phyloP scores from a whole-genome alignment of 371 early-diverging fungal genomes.

The Capillidium rhysosporum region DNA sequence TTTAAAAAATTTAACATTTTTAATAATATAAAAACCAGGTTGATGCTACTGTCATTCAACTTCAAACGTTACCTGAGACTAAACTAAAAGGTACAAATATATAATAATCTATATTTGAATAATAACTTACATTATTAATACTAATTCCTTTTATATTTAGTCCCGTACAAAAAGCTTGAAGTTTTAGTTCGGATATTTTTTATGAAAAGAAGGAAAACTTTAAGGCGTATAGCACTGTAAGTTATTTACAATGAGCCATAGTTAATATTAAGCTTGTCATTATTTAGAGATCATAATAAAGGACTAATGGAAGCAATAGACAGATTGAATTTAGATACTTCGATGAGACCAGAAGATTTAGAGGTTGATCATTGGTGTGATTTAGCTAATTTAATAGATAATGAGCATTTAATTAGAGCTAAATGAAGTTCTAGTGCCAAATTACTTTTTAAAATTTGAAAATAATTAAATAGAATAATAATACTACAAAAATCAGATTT shows the following conservation, averaged over 20 bases:
- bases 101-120: slow-evolving; percentile 1
- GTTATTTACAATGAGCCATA: neutral
- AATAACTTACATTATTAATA: no score
- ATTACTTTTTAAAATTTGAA: no score
- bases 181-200: slow-evolving; percentile 40
- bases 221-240: slow-evolving; percentile 36
- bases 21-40: slow-evolving; percentile 15
- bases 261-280: neutral
- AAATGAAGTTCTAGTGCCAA: no score
- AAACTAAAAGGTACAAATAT: slow-evolving; percentile 14
- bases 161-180: slow-evolving; percentile 28
- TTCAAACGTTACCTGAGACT: slow-evolving; percentile 24
- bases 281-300: slow-evolving; percentile 16
- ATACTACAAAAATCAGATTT: no score
- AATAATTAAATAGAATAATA: no score
- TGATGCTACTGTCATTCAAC: slow-evolving; percentile 49
- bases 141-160: slow-evolving; percentile 7
- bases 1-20: neutral
- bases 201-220: slow-evolving; percentile 48
- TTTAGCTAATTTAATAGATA: slow-evolving; percentile 15
- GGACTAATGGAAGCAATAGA: slow-evolving; percentile 14
- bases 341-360: slow-evolving; percentile 38
- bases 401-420: neutral
- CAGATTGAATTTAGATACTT: slow-evolving; percentile 24
- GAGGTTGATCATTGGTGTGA: slow-evolving; percentile 25